phyloP scores from a whole-genome alignment of 768 basidiomycete genomes.

The Tricholoma flavovirens region DNA sequence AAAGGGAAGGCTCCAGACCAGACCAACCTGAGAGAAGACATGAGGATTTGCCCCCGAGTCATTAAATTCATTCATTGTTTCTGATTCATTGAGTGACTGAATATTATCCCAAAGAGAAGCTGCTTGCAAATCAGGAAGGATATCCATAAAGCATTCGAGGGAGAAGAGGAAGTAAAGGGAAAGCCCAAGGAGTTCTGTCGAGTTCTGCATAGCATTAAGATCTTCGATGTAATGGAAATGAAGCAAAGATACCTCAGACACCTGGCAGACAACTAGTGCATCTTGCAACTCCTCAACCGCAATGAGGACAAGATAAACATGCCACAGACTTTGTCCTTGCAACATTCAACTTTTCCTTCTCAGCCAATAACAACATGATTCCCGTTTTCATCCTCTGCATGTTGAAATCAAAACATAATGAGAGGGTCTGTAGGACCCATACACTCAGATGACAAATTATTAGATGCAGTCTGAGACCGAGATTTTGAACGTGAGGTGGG shows the following conservation, averaged over 20 bases:
- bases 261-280: slow-evolving; percentile 60
- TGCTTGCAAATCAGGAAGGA: slow-evolving; percentile 59
- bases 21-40: slow-evolving; percentile 66
- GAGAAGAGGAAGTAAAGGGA: slow-evolving; percentile 67
- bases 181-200: slow-evolving; percentile 67
- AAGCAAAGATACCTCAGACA: slow-evolving; percentile 60
- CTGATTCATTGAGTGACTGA: slow-evolving; percentile 49
- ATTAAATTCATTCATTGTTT: slow-evolving; percentile 38
- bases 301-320: slow-evolving; percentile 43
- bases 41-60: slow-evolving; percentile 44
- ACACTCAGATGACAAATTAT: slow-evolving; percentile 12
- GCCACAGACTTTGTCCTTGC: slow-evolving; percentile 66
- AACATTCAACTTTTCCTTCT: slow-evolving; percentile 57
- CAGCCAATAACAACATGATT: slow-evolving; percentile 66
- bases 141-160: slow-evolving; percentile 67
- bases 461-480: slow-evolving; percentile 10
- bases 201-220: slow-evolving; percentile 43
- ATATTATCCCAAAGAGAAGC: slow-evolving; percentile 70
- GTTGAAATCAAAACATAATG: slow-evolving; percentile 61
- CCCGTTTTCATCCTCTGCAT: slow-evolving; percentile 57
- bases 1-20: slow-evolving; percentile 47
- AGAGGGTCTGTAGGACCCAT: slow-evolving; percentile 23
- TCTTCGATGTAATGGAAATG: neutral
- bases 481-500: neutral
- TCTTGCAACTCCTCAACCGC: slow-evolving; percentile 59